phyloP scores from a whole-genome alignment of 495 filamentous ascomycete genomes.

The Penicillium crystallinum region DNA sequence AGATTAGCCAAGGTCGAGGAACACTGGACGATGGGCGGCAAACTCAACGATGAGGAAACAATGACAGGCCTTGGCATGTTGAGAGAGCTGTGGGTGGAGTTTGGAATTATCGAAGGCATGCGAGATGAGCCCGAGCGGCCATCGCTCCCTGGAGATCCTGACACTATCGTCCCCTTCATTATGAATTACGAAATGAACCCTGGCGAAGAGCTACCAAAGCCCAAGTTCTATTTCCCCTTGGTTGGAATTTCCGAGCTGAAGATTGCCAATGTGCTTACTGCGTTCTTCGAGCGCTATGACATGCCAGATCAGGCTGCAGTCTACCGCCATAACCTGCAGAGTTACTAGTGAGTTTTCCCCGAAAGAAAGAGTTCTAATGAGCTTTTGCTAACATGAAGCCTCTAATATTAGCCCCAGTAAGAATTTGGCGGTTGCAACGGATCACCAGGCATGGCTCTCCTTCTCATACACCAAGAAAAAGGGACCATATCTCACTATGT shows the following conservation, averaged over 20 bases:
- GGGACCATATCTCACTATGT: constrained; percentile 9
- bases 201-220: not conserved
- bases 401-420: not conserved
- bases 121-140: not conserved
- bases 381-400: not conserved
- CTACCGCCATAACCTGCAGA: not conserved
- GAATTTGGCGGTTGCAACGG: not conserved
- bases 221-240: constrained; percentile 7
- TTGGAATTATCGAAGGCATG: constrained; percentile 2
- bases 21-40: not conserved
- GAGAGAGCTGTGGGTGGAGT: constrained; percentile 2
- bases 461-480: constrained; percentile 7
- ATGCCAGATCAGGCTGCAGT: not conserved
- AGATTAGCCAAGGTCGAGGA: not conserved
- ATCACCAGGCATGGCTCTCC: constrained; percentile 5
- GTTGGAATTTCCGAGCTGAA: not conserved
- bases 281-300: not conserved
- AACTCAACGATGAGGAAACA: not conserved
- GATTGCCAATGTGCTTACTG: not conserved
- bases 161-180: not conserved
- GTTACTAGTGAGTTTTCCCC: not conserved
- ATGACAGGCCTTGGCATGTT: not conserved
- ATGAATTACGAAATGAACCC: constrained; percentile 2
- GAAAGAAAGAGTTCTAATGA: too few species aligned
- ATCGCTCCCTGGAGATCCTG: not conserved